Conservation (phyloP, 2,329 filamentous ascomycete species). For the Fusarium sp. region DNA sequence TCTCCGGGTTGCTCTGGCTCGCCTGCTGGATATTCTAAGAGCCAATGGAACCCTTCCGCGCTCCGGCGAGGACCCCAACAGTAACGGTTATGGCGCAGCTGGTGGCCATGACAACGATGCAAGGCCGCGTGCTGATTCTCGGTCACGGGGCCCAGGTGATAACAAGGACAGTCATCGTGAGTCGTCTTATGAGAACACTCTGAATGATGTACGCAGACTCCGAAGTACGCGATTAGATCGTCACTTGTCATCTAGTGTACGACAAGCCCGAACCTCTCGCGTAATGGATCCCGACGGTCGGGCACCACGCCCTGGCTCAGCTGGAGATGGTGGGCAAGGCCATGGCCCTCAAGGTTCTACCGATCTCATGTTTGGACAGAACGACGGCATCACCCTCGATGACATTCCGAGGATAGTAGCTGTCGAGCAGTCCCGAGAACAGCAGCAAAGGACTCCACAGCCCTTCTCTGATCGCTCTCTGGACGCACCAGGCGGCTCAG, state of each 20-base stretch:
- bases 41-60: conserved; percentile 84
- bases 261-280: conserved; percentile 88
- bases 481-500: conserved; percentile 64
- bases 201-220: conserved; percentile 92
- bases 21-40: conserved; percentile 87
- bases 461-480: conserved; percentile 54
- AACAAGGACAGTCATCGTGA: conserved; percentile 70
- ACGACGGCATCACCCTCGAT: conserved; percentile 92
- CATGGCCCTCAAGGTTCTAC: conserved; percentile 65
- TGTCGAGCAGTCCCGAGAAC: conserved; percentile 93
- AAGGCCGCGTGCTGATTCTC: conserved; percentile 53
- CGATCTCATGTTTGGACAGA: conserved; percentile 87
- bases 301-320: conserved; percentile 81
- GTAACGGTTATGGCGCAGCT: conserved; percentile 37
- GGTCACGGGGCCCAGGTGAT: conserved; percentile 32
- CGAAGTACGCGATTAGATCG: conserved; percentile 95
- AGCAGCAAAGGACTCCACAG: conserved; percentile 72
- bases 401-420: conserved; percentile 97
- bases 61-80: conserved; percentile 76
- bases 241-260: conserved; percentile 91
- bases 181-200: conserved; percentile 92
- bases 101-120: conserved; percentile 67
- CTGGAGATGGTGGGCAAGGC: conserved; percentile 66
- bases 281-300: conserved; percentile 77
- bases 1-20: conserved; percentile 88